Evolutionary conservation across 106 monocot genomes (phyloP), one percentile per base, ranked within the genome.

Genomic region (Amphibolis antarctica): DNA sequence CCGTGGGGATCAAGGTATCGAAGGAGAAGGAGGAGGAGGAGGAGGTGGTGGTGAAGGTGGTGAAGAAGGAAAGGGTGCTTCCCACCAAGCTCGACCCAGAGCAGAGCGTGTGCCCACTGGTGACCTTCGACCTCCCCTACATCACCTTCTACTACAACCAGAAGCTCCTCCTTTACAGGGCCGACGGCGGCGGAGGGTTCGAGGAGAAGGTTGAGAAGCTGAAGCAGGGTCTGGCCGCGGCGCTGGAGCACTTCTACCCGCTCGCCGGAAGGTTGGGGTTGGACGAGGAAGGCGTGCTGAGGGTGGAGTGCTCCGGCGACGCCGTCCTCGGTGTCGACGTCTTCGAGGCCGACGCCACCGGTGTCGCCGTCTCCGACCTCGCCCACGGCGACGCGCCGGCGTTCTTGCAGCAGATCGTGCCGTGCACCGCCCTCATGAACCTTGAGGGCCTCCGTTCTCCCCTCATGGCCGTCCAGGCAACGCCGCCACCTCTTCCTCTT

Each of bases 81-180:
- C 91, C 90, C 6, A 9, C 52, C 21, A 77, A 74, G 25, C 28
- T n/a, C 1, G 36, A 59, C 12, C 76, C 55, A 47, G 65, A 44
- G 18, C 11, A 55, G 9, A 60, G 73, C 5, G 29, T 59, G 9
- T 80, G 80, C 62, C 76, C 76, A 4, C 71, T 99, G 22, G 66
- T 73, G 55, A 88, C 98, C 9, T 99, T 91, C 63, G 91, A 99
- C 66, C 74, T 91, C 15, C 91, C 98, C 1, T 99, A 99, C 84
- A 88, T 99, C 60, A 99, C 98, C 9, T 99, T 99, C 75, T 99
- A 99, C 82, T 99, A 99, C 81, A 99, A 99, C 76, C 98, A 91
- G 78, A 99, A 99, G 82, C 77, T 99, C 1, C 36, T 99, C 44
- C 60, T 99, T 7, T 99, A 99, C 78, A 83, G 81, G 45, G 21